phyloP scores from a whole-genome alignment of 495 filamentous ascomycete genomes.

The Xylaria venustula region DNA sequence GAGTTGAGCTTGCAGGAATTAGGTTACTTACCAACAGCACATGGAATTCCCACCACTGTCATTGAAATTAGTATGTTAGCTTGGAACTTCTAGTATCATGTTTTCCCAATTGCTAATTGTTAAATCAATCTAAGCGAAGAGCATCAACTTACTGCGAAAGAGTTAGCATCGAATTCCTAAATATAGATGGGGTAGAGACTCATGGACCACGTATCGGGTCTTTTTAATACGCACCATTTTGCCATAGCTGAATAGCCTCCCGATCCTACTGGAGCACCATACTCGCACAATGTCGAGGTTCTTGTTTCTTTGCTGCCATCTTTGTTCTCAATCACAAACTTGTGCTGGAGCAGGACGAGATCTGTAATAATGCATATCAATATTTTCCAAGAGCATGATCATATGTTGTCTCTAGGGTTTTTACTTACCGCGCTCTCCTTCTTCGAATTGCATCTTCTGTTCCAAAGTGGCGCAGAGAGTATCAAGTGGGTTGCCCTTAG shows the following conservation, averaged over 20 bases:
- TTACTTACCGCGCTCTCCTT: slow-evolving; percentile 61
- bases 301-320: slow-evolving; percentile 69
- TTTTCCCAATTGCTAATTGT: no score
- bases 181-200: background rate
- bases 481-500: slow-evolving; percentile 79
- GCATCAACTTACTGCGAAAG: slow-evolving; percentile 1
- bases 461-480: slow-evolving; percentile 88
- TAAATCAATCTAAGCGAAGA: background rate
- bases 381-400: background rate
- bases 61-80: slow-evolving; percentile 27
- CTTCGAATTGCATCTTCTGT: slow-evolving; percentile 85
- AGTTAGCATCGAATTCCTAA: background rate
- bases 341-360: slow-evolving; percentile 81
- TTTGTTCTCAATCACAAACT: slow-evolving; percentile 82
- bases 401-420: no score
- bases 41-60: slow-evolving; percentile 30
- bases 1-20: background rate
- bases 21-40: slow-evolving; percentile 18
- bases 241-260: slow-evolving; percentile 88
- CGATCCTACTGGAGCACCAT: slow-evolving; percentile 77
- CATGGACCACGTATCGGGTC: background rate
- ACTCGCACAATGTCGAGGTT: slow-evolving; percentile 81
- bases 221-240: slow-evolving; percentile 39
- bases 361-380: slow-evolving; percentile 7
- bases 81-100: background rate